phyloP scores from a whole-genome alignment of 768 basidiomycete genomes.

The Butyriboletus loyo region DNA sequence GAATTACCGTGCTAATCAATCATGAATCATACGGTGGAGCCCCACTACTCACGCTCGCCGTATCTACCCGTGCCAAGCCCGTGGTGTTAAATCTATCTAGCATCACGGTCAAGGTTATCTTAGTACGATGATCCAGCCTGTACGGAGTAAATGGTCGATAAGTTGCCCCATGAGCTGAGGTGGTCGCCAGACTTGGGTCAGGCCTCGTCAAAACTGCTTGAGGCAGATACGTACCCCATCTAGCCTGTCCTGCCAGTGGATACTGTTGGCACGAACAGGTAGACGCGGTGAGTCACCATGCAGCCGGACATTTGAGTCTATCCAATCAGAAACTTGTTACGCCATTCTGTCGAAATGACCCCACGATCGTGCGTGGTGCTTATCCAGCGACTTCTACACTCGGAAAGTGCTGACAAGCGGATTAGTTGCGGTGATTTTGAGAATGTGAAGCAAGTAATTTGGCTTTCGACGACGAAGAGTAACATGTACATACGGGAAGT shows the following conservation, averaged over 20 bases:
- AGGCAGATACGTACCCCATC: too few relatives aligned
- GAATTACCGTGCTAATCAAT: background rate
- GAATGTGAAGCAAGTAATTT: background rate
- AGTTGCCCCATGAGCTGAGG: too few relatives aligned
- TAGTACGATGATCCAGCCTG: background rate
- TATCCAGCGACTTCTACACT: background rate
- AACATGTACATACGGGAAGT: background rate
- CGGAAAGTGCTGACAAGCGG: background rate
- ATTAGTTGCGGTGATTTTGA: background rate
- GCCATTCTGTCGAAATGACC: background rate
- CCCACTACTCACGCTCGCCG: conserved; percentile 5
- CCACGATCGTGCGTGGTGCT: background rate
- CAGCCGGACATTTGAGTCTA: background rate
- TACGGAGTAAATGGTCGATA: background rate
- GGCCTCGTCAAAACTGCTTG: background rate
- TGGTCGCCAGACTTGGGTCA: background rate
- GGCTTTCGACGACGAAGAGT: background rate
- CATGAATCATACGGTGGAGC: too few relatives aligned
- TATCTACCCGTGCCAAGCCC: background rate
- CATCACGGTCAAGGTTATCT: too few relatives aligned
- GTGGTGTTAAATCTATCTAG: background rate
- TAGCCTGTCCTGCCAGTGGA: background rate
- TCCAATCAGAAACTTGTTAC: background rate
- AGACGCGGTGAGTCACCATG: background rate
- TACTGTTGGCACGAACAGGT: too few relatives aligned